Percentiles rank a stretch among this genome's conserved stretches.
These are phyloP conservation scores for Didymellaceae sp. DNA, from an alignment of 2,329 filamentous ascomycete genomes.

Conservation along the genomic window DNA sequence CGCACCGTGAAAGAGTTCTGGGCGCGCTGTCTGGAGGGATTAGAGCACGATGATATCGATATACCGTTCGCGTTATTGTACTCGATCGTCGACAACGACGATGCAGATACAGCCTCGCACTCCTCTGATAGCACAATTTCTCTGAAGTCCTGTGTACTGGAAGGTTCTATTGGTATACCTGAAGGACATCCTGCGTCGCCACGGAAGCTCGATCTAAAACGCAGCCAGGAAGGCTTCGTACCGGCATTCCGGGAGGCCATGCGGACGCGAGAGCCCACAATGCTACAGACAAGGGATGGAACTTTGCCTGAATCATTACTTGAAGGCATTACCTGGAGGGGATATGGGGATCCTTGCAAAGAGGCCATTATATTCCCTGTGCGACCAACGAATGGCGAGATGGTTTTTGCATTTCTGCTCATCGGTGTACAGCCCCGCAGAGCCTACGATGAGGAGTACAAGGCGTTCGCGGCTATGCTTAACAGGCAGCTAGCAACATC, in stretches of 20 bases:
- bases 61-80: conserved; percentile 44
- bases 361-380: conserved; percentile 45
- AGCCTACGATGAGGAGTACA: conserved; percentile 44
- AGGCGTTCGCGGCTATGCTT: conserved; percentile 38
- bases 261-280: conserved; percentile 39
- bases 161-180: conserved; percentile 43
- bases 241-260: conserved; percentile 45
- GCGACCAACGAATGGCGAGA: conserved; percentile 38
- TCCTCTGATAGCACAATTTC: conserved; percentile 37
- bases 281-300: conserved; percentile 34
- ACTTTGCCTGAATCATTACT: conserved; percentile 35
- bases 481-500: conserved; percentile 44
- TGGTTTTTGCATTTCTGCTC: conserved; percentile 41
- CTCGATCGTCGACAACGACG: conserved; percentile 38
- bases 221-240: conserved; percentile 39
- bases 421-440: conserved; percentile 43
- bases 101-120: conserved; percentile 33
- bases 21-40: conserved; percentile 57
- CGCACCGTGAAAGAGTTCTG: conserved; percentile 52
- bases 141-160: conserved; percentile 38
- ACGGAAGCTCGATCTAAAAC: conserved; percentile 35
- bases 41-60: conserved; percentile 49
- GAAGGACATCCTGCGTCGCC: conserved; percentile 39
- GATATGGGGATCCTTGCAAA: conserved; percentile 41
- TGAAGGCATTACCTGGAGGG: conserved; percentile 42